These are phyloP conservation scores for Penicillium sclerotiorum DNA, from an alignment of 2,329 filamentous ascomycete genomes.

Conservation along the genomic window DNA sequence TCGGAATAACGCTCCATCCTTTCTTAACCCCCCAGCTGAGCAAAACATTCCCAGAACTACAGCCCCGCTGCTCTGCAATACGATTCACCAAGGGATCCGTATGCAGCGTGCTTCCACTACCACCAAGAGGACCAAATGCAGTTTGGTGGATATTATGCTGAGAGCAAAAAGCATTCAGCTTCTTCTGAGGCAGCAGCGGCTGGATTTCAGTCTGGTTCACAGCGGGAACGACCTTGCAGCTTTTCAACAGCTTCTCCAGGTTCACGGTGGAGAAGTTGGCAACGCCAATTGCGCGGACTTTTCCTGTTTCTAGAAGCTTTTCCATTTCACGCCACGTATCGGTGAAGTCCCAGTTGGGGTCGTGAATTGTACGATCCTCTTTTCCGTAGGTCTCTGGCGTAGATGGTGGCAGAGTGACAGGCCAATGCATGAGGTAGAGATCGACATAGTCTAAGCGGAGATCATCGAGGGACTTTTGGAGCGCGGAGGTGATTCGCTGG, in stretches of 20 bases:
- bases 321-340: constrained; percentile 62
- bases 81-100: constrained; percentile 9
- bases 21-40: constrained; percentile 21
- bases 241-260: constrained; percentile 14
- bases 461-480: constrained; percentile 18
- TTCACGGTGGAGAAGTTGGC: constrained; percentile 25
- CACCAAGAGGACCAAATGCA: constrained; percentile 34
- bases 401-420: constrained; percentile 25
- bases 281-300: constrained; percentile 29
- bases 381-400: constrained; percentile 15
- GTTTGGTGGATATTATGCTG: constrained; percentile 37
- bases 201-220: constrained; percentile 44
- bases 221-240: constrained; percentile 22
- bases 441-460: constrained; percentile 18
- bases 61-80: constrained; percentile 14
- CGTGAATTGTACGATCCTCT: constrained; percentile 54
- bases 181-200: constrained; percentile 40
- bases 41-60: constrained; percentile 21
- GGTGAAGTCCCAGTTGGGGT: constrained; percentile 72
- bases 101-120: constrained; percentile 21
- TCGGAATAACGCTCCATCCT: constrained; percentile 21
- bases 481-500: constrained; percentile 61
- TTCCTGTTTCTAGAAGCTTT: constrained; percentile 17
- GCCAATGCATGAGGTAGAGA: constrained; percentile 32
- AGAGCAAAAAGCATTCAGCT: constrained; percentile 37